Conservation (phyloP, 169 alveolate genomes). For the Plasmodium gonderi region DNA sequence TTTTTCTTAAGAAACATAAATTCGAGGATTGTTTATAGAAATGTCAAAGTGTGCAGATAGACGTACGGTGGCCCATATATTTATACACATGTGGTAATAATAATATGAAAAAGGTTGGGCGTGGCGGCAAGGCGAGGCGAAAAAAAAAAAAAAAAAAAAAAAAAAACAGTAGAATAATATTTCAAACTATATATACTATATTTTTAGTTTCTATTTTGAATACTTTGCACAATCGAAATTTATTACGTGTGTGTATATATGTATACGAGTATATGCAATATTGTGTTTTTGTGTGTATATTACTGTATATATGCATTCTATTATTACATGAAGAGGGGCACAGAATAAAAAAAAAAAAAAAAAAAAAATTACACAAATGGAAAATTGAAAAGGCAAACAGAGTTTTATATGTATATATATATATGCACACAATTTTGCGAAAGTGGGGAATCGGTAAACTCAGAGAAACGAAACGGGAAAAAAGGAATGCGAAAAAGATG, state of each 20-base stretch:
- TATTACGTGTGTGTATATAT: neutral
- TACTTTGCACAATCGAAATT: neutral
- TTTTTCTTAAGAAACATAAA: neutral
- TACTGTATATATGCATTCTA: neutral
- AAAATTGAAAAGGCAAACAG: neutral
- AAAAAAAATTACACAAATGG: conserved; percentile 17
- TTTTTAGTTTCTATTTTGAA: conserved; percentile 2
- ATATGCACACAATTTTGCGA: conserved; percentile 27
- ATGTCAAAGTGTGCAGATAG: neutral
- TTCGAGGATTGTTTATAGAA: neutral
- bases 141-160: neutral
- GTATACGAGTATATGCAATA: neutral
- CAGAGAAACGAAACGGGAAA: neutral
- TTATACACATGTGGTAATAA: neutral
- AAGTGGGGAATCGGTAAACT: neutral
- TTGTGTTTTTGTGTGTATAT: neutral
- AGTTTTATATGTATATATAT: conserved; percentile 14
- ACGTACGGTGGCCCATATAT: neutral
- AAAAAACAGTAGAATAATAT: neutral
- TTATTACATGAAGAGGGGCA: no score
- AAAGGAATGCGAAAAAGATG: neutral
- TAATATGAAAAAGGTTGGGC: neutral
- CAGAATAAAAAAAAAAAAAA: neutral
- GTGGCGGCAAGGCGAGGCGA: no score
- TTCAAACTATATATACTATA: neutral